phyloP scores from a whole-genome alignment of 352 stramenopile genomes.

The Phytophthora boehmeriae region DNA sequence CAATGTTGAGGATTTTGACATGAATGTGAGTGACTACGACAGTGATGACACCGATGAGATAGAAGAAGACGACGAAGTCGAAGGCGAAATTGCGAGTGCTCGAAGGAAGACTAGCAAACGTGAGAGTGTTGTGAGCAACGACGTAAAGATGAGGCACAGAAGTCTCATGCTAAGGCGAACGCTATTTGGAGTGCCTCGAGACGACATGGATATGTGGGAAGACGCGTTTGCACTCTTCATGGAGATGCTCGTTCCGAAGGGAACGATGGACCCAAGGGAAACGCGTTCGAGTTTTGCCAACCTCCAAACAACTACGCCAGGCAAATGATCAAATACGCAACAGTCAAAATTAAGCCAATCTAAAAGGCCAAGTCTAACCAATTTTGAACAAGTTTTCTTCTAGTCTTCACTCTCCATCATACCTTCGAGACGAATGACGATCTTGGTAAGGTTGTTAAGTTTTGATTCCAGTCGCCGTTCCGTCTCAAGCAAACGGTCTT shows the following conservation, averaged over 20 bases:
- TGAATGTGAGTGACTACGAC: background rate
- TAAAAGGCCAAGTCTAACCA: background rate
- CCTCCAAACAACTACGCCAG: background rate
- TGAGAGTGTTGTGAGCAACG: background rate
- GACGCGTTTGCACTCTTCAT: slow-evolving; percentile 54
- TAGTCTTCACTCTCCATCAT: slow-evolving; percentile 65
- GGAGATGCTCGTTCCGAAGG: slow-evolving; percentile 49
- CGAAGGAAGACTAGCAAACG: slow-evolving; percentile 1
- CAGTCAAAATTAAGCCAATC: background rate
- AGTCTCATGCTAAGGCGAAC: slow-evolving; percentile 20
- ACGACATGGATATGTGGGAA: slow-evolving; percentile 37
- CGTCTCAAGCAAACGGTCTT: slow-evolving; percentile 61
- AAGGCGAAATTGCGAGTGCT: background rate
- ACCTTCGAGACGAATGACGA: slow-evolving; percentile 63
- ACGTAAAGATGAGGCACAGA: slow-evolving; percentile 10
- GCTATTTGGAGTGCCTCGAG: slow-evolving; percentile 15
- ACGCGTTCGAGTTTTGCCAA: background rate
- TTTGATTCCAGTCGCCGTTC: slow-evolving; percentile 75
- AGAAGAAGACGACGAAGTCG: slow-evolving; percentile 6
- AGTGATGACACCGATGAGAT: no score
- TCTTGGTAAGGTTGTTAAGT: slow-evolving; percentile 71
- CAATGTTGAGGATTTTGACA: slow-evolving; percentile 3
- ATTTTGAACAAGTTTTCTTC: background rate
- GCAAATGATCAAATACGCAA: background rate
- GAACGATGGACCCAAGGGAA: slow-evolving; percentile 27